These are phyloP conservation scores for Piper betle DNA, from an alignment of 164 flowering plant genomes.

Conservation along the genomic window DNA sequence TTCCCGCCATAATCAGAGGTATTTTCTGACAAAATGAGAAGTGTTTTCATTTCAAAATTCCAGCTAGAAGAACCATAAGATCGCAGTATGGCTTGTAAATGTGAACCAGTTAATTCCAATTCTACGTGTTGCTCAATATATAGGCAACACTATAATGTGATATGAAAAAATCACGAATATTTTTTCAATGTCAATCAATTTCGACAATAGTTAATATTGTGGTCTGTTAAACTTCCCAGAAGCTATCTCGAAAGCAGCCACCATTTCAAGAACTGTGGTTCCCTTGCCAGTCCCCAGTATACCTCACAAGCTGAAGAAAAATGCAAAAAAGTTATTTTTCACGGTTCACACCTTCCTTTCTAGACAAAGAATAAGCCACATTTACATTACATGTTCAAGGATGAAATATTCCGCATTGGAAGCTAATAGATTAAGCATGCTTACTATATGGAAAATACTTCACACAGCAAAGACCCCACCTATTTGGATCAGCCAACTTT, in stretches of 20 bases:
- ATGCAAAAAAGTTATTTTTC: neutral
- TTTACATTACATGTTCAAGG: neutral
- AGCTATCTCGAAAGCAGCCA: constrained; percentile 49
- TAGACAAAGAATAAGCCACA: neutral
- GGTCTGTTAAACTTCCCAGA: constrained; percentile 37
- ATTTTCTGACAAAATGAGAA: constrained; percentile 44
- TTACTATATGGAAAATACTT: too few species aligned
- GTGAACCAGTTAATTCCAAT: too few species aligned
- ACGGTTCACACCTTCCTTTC: neutral
- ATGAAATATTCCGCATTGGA: too few species aligned
- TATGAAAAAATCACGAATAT: neutral
- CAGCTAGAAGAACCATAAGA: too few species aligned
- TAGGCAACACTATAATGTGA: too few species aligned
- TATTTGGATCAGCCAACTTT: constrained; percentile 48
- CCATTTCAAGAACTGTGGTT: constrained; percentile 56
- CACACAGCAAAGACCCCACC: too few species aligned
- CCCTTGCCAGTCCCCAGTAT: constrained; percentile 59
- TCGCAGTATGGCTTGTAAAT: too few species aligned
- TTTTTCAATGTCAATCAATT: neutral
- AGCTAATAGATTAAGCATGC: neutral
- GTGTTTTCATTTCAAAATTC: neutral
- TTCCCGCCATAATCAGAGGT: constrained; percentile 59
- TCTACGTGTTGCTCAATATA: too few species aligned
- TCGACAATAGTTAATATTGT: too few species aligned
- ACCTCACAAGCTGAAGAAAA: constrained; percentile 31